phyloP scores from a whole-genome alignment of 2,329 filamentous ascomycete species.

The Neoascochyta sp. region DNA sequence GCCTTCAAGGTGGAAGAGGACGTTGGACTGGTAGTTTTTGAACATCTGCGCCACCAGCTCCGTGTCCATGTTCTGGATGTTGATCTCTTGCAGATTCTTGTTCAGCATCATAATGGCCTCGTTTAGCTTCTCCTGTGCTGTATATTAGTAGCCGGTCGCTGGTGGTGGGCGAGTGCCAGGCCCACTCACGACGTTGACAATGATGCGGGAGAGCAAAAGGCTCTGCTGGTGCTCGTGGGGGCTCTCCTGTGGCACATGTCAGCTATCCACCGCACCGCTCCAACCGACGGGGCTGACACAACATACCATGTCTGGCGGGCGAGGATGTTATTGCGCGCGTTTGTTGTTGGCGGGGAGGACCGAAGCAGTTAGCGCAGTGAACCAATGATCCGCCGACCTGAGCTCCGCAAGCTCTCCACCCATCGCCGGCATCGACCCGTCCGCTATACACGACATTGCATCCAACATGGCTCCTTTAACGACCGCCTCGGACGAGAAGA shows the following conservation, averaged over 20 bases:
- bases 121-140: constrained; percentile 84
- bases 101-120: constrained; percentile 91
- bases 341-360: constrained; percentile 22
- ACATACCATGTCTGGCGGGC: constrained; percentile 32
- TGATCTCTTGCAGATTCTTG: constrained; percentile 91
- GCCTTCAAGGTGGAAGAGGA: constrained; percentile 97
- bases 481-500: constrained; percentile 69
- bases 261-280: no score
- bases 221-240: constrained; percentile 98
- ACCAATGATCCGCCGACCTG: constrained; percentile 8
- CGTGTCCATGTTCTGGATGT: constrained; percentile 98
- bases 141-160: constrained; percentile 5
- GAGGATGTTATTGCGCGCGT: constrained; percentile 16
- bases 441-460: not conserved
- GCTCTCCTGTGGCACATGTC: constrained; percentile 62
- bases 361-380: constrained; percentile 24
- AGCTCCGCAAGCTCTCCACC: constrained; percentile 17
- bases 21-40: constrained; percentile 98
- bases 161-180: not conserved
- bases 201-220: constrained; percentile 87
- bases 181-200: constrained; percentile 87
- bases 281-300: no score
- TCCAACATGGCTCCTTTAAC: constrained; percentile 57
- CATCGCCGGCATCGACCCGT: not conserved
- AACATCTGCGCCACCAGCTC: constrained; percentile 99